These are phyloP conservation scores for Garcia nutans DNA, from an alignment of 345 rosid species.

Conservation along the genomic window DNA sequence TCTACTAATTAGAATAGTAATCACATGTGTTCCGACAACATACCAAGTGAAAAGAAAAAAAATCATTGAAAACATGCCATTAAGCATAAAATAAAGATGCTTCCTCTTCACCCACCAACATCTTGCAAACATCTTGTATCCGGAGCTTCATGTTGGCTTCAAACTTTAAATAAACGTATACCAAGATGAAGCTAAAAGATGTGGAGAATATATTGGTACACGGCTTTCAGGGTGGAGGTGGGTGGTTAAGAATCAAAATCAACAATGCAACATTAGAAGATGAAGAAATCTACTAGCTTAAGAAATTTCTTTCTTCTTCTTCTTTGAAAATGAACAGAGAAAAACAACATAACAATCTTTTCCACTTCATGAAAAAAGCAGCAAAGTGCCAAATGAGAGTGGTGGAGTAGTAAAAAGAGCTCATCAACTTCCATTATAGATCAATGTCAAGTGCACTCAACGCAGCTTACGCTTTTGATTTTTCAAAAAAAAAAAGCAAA, in stretches of 20 bases:
- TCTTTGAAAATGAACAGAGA: background rate
- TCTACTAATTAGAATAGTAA: background rate
- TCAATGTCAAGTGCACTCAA: slow-evolving; percentile 27
- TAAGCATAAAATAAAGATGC: background rate
- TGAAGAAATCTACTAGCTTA: background rate
- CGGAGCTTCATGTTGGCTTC: background rate
- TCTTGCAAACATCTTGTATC: background rate
- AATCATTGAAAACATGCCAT: background rate
- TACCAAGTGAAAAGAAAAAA: background rate
- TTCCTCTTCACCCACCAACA: background rate
- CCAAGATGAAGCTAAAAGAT: background rate
- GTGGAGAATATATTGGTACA: background rate
- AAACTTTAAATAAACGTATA: background rate
- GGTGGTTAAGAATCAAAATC: background rate
- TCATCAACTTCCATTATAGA: slow-evolving; percentile 3
- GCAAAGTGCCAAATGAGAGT: slow-evolving; percentile 5
- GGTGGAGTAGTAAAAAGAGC: slow-evolving; percentile 16
- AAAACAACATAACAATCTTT: background rate
- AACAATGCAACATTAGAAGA: background rate
- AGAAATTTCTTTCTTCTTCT: background rate
- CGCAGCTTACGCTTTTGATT: slow-evolving; percentile 2
- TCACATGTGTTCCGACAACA: background rate
- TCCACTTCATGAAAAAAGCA: slow-evolving; percentile 2
- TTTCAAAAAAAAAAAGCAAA: background rate
- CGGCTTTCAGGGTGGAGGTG: no score